Evolutionary conservation across 1,139 yeast genomes (phyloP), one percentile per base, ranked within the genome.

Genomic region (Waltiozyma sp.): DNA sequence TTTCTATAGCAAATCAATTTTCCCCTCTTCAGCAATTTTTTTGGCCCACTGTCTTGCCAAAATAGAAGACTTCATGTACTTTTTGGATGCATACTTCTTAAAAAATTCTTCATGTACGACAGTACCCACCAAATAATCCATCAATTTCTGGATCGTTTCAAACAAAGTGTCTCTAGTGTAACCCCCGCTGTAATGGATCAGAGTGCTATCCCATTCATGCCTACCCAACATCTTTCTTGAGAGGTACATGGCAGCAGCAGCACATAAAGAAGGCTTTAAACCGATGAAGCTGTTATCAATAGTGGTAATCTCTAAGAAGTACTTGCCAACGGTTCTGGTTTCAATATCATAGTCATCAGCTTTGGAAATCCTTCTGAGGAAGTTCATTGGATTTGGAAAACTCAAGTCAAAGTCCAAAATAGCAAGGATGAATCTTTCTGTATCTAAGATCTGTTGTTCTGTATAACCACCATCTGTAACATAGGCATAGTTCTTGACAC

Each of bases 301-400:
- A 41, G 82, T 71, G 18, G 89, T 74, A 41, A 86, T 78, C 62
- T 91, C 98, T 51, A 91, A 66, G 46, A 91, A 65, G 62, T 86
- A 88, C 62, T 91, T 91, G 37, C 95, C 96, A 51, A 87, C 72
- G 9, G 95, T 86, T 61, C 97, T 77, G 38, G 91, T 79, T 59
- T 81, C 86, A 45, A 84, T 83, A 62, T 89, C 95, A 62, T 88
- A 89, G 58, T 84, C 87, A 63, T 91, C 97, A 40, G 96, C 96
- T 61, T 87, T 88, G 40, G 96, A 86, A 43, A 88, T 84, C 59
- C 97, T 74, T 59, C 97, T 76, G 56, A 91, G 68, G 58, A 89
- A 91, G 64, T 88, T 88, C 83, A 91, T 81, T 43, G 97, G 97
- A 60, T 85, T 88, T 37, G 97, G 96, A 61, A 84, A 87, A 52